phyloP scores from a whole-genome alignment of 176 grass and related monocot species.

The Areca catechu region DNA sequence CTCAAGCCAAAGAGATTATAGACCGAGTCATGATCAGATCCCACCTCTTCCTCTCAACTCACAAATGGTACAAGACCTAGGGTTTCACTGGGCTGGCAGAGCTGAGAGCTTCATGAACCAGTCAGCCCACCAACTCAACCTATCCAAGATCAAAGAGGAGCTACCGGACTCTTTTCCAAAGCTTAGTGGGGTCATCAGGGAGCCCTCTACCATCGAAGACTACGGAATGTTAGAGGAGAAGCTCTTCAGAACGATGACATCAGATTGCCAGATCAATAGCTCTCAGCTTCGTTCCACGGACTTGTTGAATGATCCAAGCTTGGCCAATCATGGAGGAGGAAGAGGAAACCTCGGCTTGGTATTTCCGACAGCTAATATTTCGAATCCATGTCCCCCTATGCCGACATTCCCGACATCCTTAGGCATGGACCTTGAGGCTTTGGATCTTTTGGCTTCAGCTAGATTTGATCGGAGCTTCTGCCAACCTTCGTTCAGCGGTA shows the following conservation, averaged over 20 bases:
- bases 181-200: background rate
- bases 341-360: slow-evolving; percentile 17
- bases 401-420: slow-evolving; percentile 9
- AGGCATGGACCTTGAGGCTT: slow-evolving; percentile 32
- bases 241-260: slow-evolving; percentile 18
- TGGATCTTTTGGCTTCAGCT: slow-evolving; percentile 43
- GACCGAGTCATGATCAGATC: slow-evolving; percentile 21
- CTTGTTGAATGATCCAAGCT: background rate
- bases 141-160: slow-evolving; percentile 41
- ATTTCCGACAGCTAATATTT: slow-evolving; percentile 37
- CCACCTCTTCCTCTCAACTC: slow-evolving; percentile 27
- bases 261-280: slow-evolving; percentile 13
- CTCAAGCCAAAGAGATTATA: slow-evolving; percentile 26
- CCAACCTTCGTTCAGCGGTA: slow-evolving; percentile 23
- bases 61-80: slow-evolving; percentile 75
- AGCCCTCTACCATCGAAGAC: slow-evolving; percentile 3
- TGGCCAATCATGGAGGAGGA: background rate
- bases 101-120: slow-evolving; percentile 21
- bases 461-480: slow-evolving; percentile 38
- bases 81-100: slow-evolving; percentile 54
- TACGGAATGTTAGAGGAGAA: slow-evolving; percentile 20
- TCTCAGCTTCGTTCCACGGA: slow-evolving; percentile 1
- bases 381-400: background rate
- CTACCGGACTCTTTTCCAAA: slow-evolving; percentile 7
- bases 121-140: slow-evolving; percentile 18